Evolutionary conservation across 2,329 filamentous ascomycete genomes (phyloP).

Genomic region (Aureobasidium sp.): DNA sequence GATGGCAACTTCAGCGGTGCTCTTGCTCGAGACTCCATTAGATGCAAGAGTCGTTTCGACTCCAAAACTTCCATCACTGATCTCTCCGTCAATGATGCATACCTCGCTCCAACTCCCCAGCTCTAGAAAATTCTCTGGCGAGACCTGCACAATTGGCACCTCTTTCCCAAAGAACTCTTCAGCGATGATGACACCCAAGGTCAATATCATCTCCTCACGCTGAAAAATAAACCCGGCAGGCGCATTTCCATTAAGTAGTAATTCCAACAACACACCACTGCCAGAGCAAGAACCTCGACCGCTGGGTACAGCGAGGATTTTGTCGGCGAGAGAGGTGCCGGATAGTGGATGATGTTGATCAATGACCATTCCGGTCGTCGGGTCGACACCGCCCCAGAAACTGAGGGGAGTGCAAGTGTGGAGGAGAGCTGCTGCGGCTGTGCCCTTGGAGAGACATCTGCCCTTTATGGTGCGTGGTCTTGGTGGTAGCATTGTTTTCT

Average conservation of each 20-base stretch:
- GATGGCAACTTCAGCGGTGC: background rate
- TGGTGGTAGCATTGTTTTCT: background rate
- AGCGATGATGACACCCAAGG: conserved; percentile 40
- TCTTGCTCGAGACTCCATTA: background rate
- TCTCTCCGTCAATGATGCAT: background rate
- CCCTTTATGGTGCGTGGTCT: background rate
- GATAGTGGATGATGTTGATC: conserved; percentile 39
- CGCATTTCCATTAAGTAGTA: conserved; percentile 35
- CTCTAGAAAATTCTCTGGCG: conserved; percentile 19
- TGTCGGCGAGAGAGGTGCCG: conserved; percentile 28
- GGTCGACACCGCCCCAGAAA: conserved; percentile 43
- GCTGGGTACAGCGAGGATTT: conserved; percentile 39
- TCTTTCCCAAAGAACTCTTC: conserved; percentile 34
- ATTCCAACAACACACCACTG: conserved; percentile 40
- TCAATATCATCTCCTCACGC: conserved; percentile 39
- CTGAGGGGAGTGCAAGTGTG: conserved; percentile 28
- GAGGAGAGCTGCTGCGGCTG: background rate
- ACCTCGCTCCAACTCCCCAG: too few relatives aligned
- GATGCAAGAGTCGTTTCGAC: background rate
- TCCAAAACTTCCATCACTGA: background rate
- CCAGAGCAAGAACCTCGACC: conserved; percentile 44
- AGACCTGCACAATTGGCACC: conserved; percentile 36
- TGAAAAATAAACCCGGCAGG: conserved; percentile 39
- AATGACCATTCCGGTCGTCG: conserved; percentile 36
- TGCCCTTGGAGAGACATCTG: background rate